Evolutionary conservation across 306 rosid genomes (phyloP).

Genomic region (Datisca glomerata): DNA sequence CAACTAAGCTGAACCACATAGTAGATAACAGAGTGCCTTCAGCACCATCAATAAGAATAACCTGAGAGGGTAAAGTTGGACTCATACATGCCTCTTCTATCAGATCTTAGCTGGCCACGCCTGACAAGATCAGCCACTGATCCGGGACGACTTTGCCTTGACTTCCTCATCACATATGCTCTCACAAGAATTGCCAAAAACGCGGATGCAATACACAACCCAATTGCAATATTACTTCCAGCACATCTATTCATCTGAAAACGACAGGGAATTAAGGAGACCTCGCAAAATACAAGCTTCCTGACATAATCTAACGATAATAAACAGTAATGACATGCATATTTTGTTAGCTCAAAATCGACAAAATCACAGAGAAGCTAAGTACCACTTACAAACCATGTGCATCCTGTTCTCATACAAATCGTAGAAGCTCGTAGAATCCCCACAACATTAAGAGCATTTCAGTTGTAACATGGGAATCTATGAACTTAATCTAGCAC

Average conservation of each 20-base stretch:
- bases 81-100: slow-evolving; percentile 99
- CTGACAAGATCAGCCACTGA: slow-evolving; percentile 89
- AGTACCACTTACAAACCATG: not conserved
- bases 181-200: slow-evolving; percentile 30
- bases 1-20: not conserved
- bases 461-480: not conserved
- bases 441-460: not conserved
- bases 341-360: not conserved
- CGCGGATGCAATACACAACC: slow-evolving; percentile 47
- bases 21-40: not conserved
- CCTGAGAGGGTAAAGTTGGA: slow-evolving; percentile 15
- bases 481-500: not conserved
- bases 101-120: slow-evolving; percentile 93
- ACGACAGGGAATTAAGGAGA: not conserved
- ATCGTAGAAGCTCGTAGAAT: not conserved
- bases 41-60: not conserved
- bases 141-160: slow-evolving; percentile 47
- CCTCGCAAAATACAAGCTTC: too few species aligned
- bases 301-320: too few species aligned
- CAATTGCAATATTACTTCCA: slow-evolving; percentile 40
- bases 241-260: slow-evolving; percentile 26
- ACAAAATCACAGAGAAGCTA: not conserved
- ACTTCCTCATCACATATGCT: slow-evolving; percentile 25
- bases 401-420: not conserved
- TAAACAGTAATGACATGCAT: not conserved